Conservation (phyloP, 805 yeast species). For the Yamadazyma insecticola region DNA sequence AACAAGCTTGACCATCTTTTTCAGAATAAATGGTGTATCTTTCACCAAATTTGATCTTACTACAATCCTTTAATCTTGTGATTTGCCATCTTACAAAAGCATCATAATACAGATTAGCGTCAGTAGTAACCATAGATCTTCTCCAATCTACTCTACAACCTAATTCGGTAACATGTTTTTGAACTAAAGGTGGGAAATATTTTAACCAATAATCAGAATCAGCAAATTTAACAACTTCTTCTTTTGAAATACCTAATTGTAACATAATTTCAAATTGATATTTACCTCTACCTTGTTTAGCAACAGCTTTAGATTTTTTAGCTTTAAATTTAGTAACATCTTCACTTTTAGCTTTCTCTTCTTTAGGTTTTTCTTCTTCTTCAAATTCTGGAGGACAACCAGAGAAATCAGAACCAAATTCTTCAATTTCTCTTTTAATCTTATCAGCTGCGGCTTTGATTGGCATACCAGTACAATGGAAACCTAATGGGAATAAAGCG, state of each 20-base stretch:
- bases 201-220: slow-evolving; percentile 89
- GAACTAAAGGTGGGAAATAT: slow-evolving; percentile 87
- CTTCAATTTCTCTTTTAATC: slow-evolving; percentile 84
- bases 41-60: slow-evolving; percentile 96
- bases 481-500: slow-evolving; percentile 92
- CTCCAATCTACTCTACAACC: slow-evolving; percentile 99
- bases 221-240: slow-evolving; percentile 83
- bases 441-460: slow-evolving; percentile 95
- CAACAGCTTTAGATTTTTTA: slow-evolving; percentile 88
- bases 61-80: slow-evolving; percentile 75
- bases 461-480: slow-evolving; percentile 99
- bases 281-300: slow-evolving; percentile 90
- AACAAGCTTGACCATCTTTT: slow-evolving; percentile 98
- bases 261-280: slow-evolving; percentile 95
- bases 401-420: slow-evolving; percentile 78
- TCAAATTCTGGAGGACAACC: slow-evolving; percentile 62
- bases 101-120: slow-evolving; percentile 91
- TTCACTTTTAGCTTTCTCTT: slow-evolving; percentile 39
- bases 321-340: slow-evolving; percentile 91
- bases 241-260: slow-evolving; percentile 82
- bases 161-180: slow-evolving; percentile 69
- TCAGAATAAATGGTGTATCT: slow-evolving; percentile 96
- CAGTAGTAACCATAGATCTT: slow-evolving; percentile 92
- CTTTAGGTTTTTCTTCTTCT: slow-evolving; percentile 53
- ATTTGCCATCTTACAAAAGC: slow-evolving; percentile 96